These are phyloP conservation scores for sorghum (Sorghum bicolor) DNA, from an alignment of 176 grass and related monocot species.

Conservation along the genomic window Sorghum_bicolor_NCBIv3 NC_012871.2:59717001-59717500, in stretches of 20 bases:
- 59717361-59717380: constrained; percentile 23
- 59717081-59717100: constrained; percentile 4
- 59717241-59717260: not conserved
- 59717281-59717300: not conserved
- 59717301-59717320: not conserved
- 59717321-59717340: constrained; percentile 9
- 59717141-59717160: constrained; percentile 2
- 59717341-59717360: constrained; percentile 29
- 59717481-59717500: constrained; percentile 7
- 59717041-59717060: constrained; percentile 23
- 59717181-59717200: not conserved
- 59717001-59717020: constrained; percentile 51
- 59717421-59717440: not conserved
- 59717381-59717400: constrained; percentile 22
- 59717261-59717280: constrained; percentile 21
- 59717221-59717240: not conserved
- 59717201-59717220: not conserved
- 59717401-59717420: constrained; percentile 23
- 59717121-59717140: not conserved
- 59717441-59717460: constrained; percentile 5
- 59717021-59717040: constrained; percentile 59
- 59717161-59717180: constrained; percentile 24
- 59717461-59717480: constrained; percentile 18
- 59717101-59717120: constrained; percentile 10
- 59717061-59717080: constrained; percentile 6